phyloP scores from a whole-genome alignment of 768 basidiomycete genomes.

The Chalciporus pseudorubinellus region DNA sequence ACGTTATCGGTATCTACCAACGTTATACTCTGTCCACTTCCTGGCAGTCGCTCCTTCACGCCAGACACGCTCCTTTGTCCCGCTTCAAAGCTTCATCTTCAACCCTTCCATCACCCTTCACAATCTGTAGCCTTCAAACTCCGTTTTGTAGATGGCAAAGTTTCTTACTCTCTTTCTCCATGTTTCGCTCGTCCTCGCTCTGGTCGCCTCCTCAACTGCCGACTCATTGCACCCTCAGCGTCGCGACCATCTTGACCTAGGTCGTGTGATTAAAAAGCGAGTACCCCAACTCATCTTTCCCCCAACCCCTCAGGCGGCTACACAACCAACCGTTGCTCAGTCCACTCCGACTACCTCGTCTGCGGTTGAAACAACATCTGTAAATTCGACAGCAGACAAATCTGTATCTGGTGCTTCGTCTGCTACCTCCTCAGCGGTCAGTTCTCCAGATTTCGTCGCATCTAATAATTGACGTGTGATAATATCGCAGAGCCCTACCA shows the following conservation, averaged over 20 bases:
- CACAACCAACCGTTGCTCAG: constrained; percentile 26
- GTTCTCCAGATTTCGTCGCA: not conserved
- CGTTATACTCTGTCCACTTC: no score
- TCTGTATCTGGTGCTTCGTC: constrained; percentile 10
- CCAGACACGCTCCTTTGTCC: constrained; percentile 13
- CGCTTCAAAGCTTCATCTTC: not conserved
- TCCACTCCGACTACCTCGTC: constrained; percentile 12
- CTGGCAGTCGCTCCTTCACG: constrained; percentile 16
- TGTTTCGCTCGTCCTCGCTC: constrained; percentile 52
- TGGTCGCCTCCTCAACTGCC: constrained; percentile 47
- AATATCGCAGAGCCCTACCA: constrained; percentile 12
- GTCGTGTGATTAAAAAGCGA: constrained; percentile 72
- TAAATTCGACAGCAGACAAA: constrained; percentile 14
- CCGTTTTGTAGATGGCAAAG: constrained; percentile 45
- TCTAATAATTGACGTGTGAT: constrained; percentile 1
- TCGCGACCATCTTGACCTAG: constrained; percentile 55
- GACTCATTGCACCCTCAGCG: constrained; percentile 41
- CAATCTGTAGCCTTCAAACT: constrained; percentile 1
- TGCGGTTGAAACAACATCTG: constrained; percentile 10
- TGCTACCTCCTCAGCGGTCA: constrained; percentile 22
- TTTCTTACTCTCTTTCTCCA: constrained; percentile 65
- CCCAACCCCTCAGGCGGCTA: constrained; percentile 1
- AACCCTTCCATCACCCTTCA: not conserved
- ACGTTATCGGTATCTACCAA: no score
- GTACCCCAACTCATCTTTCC: constrained; percentile 25